A percentile compares a stretch with the other conserved stretches of the same genome.
phyloP scores from a whole-genome alignment of 2,329 filamentous ascomycete genomes.

The Berkeleyomyces basicola region DNA sequence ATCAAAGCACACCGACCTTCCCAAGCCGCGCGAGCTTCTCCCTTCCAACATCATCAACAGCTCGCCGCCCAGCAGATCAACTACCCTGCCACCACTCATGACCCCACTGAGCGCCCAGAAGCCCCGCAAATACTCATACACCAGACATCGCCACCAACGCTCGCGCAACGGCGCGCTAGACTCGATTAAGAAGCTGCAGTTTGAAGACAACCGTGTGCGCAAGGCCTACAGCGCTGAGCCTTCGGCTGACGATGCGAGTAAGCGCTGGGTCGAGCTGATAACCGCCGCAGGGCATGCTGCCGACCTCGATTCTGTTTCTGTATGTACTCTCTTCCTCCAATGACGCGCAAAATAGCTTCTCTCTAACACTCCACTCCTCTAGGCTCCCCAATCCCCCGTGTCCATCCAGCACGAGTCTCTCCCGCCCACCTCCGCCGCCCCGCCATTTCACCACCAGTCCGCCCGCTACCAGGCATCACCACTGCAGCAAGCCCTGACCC shows the following conservation, averaged over 20 bases:
- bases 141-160: constrained; percentile 58
- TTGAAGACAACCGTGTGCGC: constrained; percentile 44
- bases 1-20: constrained; percentile 1
- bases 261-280: constrained; percentile 91
- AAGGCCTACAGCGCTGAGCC: constrained; percentile 83
- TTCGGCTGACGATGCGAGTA: constrained; percentile 56
- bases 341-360: neutral
- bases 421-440: constrained; percentile 36
- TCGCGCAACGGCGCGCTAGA: constrained; percentile 26
- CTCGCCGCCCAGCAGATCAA: constrained; percentile 74
- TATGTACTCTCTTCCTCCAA: constrained; percentile 30
- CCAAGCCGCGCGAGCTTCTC: constrained; percentile 53
- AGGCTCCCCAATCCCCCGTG: constrained; percentile 49
- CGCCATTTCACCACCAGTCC: constrained; percentile 41
- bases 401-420: constrained; percentile 46
- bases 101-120: constrained; percentile 53
- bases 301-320: constrained; percentile 78
- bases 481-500: constrained; percentile 77
- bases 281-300: constrained; percentile 61
- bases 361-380: constrained; percentile 7
- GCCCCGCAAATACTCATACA: constrained; percentile 72
- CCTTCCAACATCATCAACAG: constrained; percentile 59
- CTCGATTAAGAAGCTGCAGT: constrained; percentile 20
- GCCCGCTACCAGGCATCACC: constrained; percentile 68
- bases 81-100: constrained; percentile 72